A percentile compares a stretch with the other conserved stretches of the same genome.
Conservation (phyloP, 805 yeast genomes). For the Wickerhamomyces rabaulensis region DNA sequence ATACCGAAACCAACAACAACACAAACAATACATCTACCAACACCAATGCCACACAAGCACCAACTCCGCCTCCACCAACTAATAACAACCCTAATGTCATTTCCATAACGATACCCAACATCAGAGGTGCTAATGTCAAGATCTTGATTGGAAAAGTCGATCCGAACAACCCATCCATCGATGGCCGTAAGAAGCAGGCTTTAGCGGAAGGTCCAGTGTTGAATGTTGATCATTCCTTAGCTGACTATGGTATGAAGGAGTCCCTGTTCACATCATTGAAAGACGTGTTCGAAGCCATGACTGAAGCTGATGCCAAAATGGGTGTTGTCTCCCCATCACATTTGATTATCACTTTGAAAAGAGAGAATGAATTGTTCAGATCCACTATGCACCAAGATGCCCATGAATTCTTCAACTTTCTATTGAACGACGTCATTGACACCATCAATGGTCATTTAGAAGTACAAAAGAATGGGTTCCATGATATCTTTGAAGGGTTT, state of each 20-base stretch:
- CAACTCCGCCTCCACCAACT: constrained; percentile 1
- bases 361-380: constrained; percentile 79
- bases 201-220: constrained; percentile 76
- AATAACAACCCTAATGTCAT: constrained; percentile 5
- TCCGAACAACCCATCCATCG: constrained; percentile 43
- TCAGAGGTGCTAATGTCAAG: constrained; percentile 8
- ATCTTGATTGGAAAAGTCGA: constrained; percentile 17
- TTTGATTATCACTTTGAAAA: constrained; percentile 70
- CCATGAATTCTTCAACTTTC: constrained; percentile 88
- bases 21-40: constrained; percentile 1
- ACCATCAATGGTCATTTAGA: constrained; percentile 19
- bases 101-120: constrained; percentile 15
- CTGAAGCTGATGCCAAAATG: constrained; percentile 58
- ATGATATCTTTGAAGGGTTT: constrained; percentile 75
- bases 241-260: constrained; percentile 43
- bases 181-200: constrained; percentile 74
- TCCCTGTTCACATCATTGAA: constrained; percentile 62
- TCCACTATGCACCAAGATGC: constrained; percentile 98
- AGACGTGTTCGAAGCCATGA: constrained; percentile 81
- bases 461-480: constrained; percentile 45
- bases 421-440: constrained; percentile 70
- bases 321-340: constrained; percentile 85
- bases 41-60: constrained; percentile 1
- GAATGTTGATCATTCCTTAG: constrained; percentile 67
- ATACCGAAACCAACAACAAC: neutral